Percentiles rank a stretch among this genome's conserved stretches.
phyloP scores from a whole-genome alignment of 129 eudicot species.

The Centaurea solstitialis region DNA sequence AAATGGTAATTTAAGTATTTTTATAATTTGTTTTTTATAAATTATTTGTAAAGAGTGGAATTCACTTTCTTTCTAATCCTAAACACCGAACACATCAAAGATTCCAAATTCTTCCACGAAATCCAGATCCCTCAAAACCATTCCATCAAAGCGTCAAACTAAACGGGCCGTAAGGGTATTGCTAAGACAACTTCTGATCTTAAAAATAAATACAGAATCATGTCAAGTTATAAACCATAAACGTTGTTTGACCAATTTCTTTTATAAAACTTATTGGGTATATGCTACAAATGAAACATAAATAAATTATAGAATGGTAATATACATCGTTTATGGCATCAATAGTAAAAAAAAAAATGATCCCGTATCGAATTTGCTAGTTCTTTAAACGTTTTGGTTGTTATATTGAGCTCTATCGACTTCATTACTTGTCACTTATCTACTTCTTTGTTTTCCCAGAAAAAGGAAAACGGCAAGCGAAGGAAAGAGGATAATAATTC shows the following conservation, averaged over 20 bases:
- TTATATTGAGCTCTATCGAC: not conserved
- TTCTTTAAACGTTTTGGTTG: not conserved
- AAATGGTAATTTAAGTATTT: too few relatives aligned
- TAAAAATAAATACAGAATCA: not conserved
- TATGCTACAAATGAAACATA: not conserved
- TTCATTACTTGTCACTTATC: not conserved
- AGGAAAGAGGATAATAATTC: constrained; percentile 76
- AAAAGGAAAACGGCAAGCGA: constrained; percentile 89
- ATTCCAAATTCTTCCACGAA: too few relatives aligned
- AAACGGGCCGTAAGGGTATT: too few relatives aligned
- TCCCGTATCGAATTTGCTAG: too few relatives aligned
- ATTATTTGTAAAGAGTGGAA: too few relatives aligned
- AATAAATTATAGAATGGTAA: not conserved
- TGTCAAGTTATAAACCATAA: not conserved
- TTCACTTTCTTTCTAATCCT: too few relatives aligned
- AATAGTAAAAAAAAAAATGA: not conserved
- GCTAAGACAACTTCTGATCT: not conserved
- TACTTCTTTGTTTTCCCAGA: constrained; percentile 47
- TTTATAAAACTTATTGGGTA: not conserved
- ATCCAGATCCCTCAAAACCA: too few relatives aligned
- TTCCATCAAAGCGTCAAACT: too few relatives aligned
- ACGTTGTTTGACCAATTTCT: not conserved
- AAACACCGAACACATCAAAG: too few relatives aligned
- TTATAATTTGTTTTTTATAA: too few relatives aligned
- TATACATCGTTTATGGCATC: not conserved